These are phyloP conservation scores for Yamadazyma takamatsuzukensis DNA, from an alignment of 805 yeast genomes.

Conservation along the genomic window DNA sequence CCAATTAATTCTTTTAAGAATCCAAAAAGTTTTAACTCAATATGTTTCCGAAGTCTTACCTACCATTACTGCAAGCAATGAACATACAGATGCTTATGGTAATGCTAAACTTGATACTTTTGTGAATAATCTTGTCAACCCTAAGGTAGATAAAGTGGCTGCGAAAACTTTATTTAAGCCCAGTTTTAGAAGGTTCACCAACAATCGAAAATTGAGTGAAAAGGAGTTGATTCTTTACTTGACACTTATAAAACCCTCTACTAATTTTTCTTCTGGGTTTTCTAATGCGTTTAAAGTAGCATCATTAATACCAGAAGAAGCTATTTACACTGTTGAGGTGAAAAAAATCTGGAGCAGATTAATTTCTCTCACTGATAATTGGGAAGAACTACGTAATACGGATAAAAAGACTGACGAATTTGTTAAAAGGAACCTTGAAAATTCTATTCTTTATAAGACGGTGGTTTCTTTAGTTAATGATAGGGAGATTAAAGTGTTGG, in stretches of 20 bases:
- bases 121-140: conserved; percentile 15
- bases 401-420: conserved; percentile 40
- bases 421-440: conserved; percentile 33
- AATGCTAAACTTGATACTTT: conserved; percentile 15
- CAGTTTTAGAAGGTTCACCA: conserved; percentile 26
- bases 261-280: conserved; percentile 18
- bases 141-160: conserved; percentile 9
- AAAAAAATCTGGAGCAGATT: conserved; percentile 56
- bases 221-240: conserved; percentile 50
- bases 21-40: conserved; percentile 39
- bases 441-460: conserved; percentile 46
- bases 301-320: conserved; percentile 32
- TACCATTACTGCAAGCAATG: conserved; percentile 3
- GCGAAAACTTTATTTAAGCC: conserved; percentile 16
- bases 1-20: conserved; percentile 45
- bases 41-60: conserved; percentile 9
- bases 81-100: conserved; percentile 8
- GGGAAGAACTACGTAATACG: conserved; percentile 38
- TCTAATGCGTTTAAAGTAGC: conserved; percentile 50
- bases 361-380: conserved; percentile 46
- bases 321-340: conserved; percentile 17
- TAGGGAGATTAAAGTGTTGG: conserved; percentile 9
- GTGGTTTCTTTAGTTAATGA: conserved; percentile 20
- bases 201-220: conserved; percentile 36
- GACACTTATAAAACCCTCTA: conserved; percentile 39